phyloP scores from a whole-genome alignment of 2,329 filamentous ascomycete species.

The Polytolypa hystricis region DNA sequence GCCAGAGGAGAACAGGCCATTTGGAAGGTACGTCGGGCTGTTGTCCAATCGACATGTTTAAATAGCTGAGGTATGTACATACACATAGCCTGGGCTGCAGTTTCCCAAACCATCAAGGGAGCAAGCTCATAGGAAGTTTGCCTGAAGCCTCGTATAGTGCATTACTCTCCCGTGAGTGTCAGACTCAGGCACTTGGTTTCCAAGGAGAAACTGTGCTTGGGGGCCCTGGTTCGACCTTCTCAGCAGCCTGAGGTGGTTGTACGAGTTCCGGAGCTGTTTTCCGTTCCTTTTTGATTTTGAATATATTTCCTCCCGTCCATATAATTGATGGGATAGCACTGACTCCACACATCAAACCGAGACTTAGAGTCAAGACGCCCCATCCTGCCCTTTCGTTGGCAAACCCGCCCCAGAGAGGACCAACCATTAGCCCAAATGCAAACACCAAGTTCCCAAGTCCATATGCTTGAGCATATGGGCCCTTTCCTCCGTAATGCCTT shows the following conservation, averaged over 20 bases:
- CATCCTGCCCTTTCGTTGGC: conserved; percentile 24
- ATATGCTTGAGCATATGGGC: conserved; percentile 55
- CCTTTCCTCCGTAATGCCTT: conserved; percentile 39
- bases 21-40: no score
- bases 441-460: conserved; percentile 55
- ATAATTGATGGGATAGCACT: conserved; percentile 19
- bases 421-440: conserved; percentile 47
- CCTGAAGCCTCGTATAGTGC: no score
- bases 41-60: no score
- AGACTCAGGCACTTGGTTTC: no score
- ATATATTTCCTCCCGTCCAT: conserved; percentile 5
- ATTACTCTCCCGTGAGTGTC: no score
- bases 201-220: conserved; percentile 47
- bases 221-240: conserved; percentile 42
- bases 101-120: no score
- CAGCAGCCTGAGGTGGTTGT: conserved; percentile 36
- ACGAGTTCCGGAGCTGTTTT: neutral
- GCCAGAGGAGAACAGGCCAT: no score
- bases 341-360: conserved; percentile 19
- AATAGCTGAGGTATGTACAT: no score
- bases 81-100: no score
- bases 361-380: conserved; percentile 18
- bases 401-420: conserved; percentile 46
- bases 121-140: no score
- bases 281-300: no score